phyloP scores from a whole-genome alignment of 2,329 filamentous ascomycete species.

The Microdochium bolleyi region DNA sequence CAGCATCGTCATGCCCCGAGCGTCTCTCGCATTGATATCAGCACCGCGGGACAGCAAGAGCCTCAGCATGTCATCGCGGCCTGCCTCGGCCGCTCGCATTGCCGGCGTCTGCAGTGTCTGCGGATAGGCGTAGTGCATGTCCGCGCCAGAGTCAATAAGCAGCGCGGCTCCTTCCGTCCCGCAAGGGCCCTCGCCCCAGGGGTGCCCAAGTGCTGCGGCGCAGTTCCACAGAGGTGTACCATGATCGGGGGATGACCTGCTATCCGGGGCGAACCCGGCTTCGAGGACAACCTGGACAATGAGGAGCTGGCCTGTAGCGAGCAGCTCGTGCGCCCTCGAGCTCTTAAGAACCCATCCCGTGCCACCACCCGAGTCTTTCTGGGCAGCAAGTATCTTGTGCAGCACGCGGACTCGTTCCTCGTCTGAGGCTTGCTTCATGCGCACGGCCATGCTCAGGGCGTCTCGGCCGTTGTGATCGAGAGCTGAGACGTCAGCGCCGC shows the following conservation, averaged over 20 bases:
- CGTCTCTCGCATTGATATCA: neutral
- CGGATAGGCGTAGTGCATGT: neutral
- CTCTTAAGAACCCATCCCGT: neutral
- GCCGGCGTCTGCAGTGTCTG: neutral
- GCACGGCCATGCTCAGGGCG: neutral
- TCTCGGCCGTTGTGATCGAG: neutral
- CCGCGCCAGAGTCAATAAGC: neutral
- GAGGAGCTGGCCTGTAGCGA: neutral
- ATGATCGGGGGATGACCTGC: neutral
- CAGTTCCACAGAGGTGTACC: neutral
- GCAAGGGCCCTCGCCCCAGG: neutral
- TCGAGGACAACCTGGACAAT: neutral
- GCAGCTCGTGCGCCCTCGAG: neutral
- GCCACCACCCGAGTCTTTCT: neutral
- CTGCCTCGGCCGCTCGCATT: neutral
- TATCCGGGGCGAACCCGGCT: neutral
- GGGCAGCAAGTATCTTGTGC: neutral
- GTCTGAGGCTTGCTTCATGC: neutral
- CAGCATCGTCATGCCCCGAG: neutral
- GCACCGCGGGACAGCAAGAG: neutral
- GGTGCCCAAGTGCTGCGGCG: neutral
- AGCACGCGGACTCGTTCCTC: neutral
- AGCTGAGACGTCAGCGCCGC: neutral
- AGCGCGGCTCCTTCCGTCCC: neutral
- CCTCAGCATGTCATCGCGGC: neutral